These are phyloP conservation scores for Ascodesmis nigricans DNA, from an alignment of 495 filamentous ascomycete species.

Conservation along the genomic window DNA sequence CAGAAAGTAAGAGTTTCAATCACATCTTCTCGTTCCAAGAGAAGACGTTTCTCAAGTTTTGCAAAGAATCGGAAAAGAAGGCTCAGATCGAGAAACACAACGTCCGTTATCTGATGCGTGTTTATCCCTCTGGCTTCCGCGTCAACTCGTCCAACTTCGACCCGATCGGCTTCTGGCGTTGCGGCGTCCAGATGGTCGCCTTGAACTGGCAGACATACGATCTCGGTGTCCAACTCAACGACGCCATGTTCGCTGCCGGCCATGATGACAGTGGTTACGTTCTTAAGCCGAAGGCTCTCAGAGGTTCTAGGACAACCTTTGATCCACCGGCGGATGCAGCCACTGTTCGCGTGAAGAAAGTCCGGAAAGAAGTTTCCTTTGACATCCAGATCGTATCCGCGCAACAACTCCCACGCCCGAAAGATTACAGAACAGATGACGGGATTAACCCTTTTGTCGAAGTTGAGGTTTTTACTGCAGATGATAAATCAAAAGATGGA, in stretches of 20 bases:
- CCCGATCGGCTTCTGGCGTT: slow-evolving; percentile 75
- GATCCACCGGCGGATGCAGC: slow-evolving; percentile 26
- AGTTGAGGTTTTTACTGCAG: slow-evolving; percentile 80
- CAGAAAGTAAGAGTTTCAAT: slow-evolving; percentile 64
- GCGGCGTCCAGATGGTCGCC: slow-evolving; percentile 88
- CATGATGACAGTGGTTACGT: slow-evolving; percentile 77
- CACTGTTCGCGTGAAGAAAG: slow-evolving; percentile 31
- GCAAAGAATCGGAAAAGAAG: slow-evolving; percentile 47
- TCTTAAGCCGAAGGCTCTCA: slow-evolving; percentile 70
- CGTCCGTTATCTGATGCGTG: slow-evolving; percentile 71
- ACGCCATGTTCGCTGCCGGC: slow-evolving; percentile 93
- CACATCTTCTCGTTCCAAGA: slow-evolving; percentile 90
- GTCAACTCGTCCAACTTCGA: slow-evolving; percentile 80
- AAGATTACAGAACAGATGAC: slow-evolving; percentile 41
- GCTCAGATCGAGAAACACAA: slow-evolving; percentile 67
- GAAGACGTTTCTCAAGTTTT: slow-evolving; percentile 55
- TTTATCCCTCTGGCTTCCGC: slow-evolving; percentile 67
- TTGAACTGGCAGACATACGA: slow-evolving; percentile 98
- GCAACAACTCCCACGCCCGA: slow-evolving; percentile 74
- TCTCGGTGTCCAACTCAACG: slow-evolving; percentile 79
- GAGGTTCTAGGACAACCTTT: slow-evolving; percentile 23
- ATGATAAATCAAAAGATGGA: slow-evolving; percentile 49
- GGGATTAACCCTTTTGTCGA: slow-evolving; percentile 82
- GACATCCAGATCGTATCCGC: slow-evolving; percentile 76
- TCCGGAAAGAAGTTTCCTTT: slow-evolving; percentile 61